These are phyloP conservation scores for Phytophthora pini DNA, from an alignment of 352 stramenopile genomes.

Conservation along the genomic window DNA sequence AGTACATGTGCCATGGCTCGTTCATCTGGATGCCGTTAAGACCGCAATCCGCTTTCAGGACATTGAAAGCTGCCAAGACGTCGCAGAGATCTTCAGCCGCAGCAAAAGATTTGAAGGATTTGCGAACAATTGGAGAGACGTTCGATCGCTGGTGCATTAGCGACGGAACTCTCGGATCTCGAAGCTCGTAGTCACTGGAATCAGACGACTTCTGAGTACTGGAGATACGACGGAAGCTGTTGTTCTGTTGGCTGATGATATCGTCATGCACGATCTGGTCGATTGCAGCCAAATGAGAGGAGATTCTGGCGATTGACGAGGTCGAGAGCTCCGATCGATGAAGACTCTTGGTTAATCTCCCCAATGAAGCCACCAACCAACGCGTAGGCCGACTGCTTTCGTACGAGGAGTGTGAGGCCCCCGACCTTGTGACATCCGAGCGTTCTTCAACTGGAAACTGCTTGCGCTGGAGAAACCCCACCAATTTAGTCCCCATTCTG, in stretches of 20 bases:
- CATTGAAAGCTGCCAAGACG: constrained; percentile 46
- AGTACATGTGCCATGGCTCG: constrained; percentile 57
- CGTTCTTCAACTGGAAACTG: constrained; percentile 7
- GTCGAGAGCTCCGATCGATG: constrained; percentile 57
- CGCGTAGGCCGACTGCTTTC: constrained; percentile 12
- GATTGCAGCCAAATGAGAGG: constrained; percentile 56
- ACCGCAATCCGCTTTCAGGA: constrained; percentile 48
- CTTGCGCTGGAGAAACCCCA: constrained; percentile 18
- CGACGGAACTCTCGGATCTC: not conserved
- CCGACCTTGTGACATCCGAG: constrained; percentile 6
- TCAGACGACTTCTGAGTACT: constrained; percentile 22
- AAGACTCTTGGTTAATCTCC: constrained; percentile 55
- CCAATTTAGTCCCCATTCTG: constrained; percentile 19
- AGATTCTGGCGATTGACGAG: constrained; percentile 55
- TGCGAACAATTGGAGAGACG: constrained; percentile 16
- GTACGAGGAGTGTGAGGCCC: constrained; percentile 3
- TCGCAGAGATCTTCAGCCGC: constrained; percentile 57
- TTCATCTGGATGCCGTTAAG: constrained; percentile 45
- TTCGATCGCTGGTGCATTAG: not conserved
- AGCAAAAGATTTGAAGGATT: constrained; percentile 56
- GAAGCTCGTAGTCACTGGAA: constrained; percentile 12
- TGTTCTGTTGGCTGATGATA: constrained; percentile 32
- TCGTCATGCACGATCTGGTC: constrained; percentile 69
- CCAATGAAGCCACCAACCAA: constrained; percentile 46
- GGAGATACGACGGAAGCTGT: constrained; percentile 44